Evolutionary conservation across 345 rosid species (phyloP).

Genomic region (Gossypium anomalum): DNA sequence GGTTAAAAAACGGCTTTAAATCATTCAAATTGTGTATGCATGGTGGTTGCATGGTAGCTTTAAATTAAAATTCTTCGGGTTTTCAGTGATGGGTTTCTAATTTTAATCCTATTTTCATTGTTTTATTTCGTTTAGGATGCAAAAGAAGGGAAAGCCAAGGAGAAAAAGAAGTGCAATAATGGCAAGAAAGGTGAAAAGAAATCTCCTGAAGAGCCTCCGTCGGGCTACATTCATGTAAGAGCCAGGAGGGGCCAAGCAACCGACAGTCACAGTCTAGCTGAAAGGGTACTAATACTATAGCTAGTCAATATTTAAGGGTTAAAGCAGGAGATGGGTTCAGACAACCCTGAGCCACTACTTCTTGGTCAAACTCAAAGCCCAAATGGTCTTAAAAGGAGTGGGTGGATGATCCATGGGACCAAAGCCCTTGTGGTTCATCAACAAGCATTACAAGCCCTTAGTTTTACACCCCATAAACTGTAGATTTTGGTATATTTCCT

Average conservation of each 20-base stretch:
- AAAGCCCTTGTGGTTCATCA: no score
- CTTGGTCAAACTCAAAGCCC: background rate
- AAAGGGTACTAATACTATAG: slow-evolving; percentile 42
- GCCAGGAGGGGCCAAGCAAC: slow-evolving; percentile 87
- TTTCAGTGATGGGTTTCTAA: background rate
- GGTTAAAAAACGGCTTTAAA: slow-evolving; percentile 20
- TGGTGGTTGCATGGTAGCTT: background rate
- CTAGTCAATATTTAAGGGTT: background rate
- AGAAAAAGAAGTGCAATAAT: slow-evolving; percentile 30
- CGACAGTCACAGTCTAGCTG: slow-evolving; percentile 73
- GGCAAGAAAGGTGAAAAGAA: slow-evolving; percentile 9
- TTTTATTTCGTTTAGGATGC: slow-evolving; percentile 29
- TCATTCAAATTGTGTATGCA: background rate
- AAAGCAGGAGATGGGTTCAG: background rate
- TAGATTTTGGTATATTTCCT: no score
- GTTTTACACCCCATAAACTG: no score
- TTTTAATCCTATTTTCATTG: background rate
- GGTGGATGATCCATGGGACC: no score
- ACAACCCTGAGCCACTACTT: no score
- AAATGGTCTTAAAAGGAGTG: background rate
- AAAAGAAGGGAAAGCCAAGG: slow-evolving; percentile 30
- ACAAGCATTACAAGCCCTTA: no score
- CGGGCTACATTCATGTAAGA: slow-evolving; percentile 73
- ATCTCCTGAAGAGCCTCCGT: slow-evolving; percentile 38
- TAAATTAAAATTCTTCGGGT: background rate